A percentile compares a stretch with the other conserved stretches of the same genome.
phyloP scores from a whole-genome alignment of 208 protist species.

The Strigomonas culicis region DNA sequence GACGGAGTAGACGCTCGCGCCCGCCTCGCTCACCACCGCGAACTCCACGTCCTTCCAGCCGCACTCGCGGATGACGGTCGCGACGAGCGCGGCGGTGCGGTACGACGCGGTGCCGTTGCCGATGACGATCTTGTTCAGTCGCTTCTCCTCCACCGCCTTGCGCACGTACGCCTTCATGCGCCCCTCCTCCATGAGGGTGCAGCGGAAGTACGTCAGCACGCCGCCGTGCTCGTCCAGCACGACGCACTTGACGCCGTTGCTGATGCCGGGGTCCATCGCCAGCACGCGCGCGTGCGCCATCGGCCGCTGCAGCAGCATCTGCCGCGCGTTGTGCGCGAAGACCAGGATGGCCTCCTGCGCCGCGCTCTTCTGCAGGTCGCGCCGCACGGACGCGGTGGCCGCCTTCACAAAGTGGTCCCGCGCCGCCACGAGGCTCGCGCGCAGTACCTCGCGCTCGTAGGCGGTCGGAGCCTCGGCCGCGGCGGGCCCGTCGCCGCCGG shows the following conservation, averaged over 20 bases:
- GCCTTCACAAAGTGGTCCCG: conserved; percentile 45
- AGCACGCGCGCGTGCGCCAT: conserved; percentile 57
- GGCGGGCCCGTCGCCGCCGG: not conserved
- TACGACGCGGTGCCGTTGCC: conserved; percentile 82
- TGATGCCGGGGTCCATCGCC: conserved; percentile 82
- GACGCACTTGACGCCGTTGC: conserved; percentile 84
- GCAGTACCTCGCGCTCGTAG: conserved; percentile 26
- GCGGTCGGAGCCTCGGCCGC: conserved; percentile 2
- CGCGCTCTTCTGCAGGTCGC: conserved; percentile 72
- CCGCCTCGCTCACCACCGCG: conserved; percentile 80
- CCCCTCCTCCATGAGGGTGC: conserved; percentile 51
- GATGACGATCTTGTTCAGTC: conserved; percentile 80
- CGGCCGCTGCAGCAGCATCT: conserved; percentile 80
- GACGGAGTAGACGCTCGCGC: conserved; percentile 83
- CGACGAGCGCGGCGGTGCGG: conserved; percentile 46
- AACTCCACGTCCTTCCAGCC: conserved; percentile 58
- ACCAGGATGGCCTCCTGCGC: conserved; percentile 70
- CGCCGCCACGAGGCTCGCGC: conserved; percentile 21
- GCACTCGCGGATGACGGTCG: conserved; percentile 42
- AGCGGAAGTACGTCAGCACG: conserved; percentile 68
- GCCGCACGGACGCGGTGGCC: conserved; percentile 36
- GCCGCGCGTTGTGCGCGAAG: conserved; percentile 74
- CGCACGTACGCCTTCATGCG: conserved; percentile 60
- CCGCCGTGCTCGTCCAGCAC: conserved; percentile 62
- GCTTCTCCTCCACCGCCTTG: conserved; percentile 35